phyloP scores from a whole-genome alignment of 2,329 filamentous ascomycete genomes.

The Knufia fluminis region DNA sequence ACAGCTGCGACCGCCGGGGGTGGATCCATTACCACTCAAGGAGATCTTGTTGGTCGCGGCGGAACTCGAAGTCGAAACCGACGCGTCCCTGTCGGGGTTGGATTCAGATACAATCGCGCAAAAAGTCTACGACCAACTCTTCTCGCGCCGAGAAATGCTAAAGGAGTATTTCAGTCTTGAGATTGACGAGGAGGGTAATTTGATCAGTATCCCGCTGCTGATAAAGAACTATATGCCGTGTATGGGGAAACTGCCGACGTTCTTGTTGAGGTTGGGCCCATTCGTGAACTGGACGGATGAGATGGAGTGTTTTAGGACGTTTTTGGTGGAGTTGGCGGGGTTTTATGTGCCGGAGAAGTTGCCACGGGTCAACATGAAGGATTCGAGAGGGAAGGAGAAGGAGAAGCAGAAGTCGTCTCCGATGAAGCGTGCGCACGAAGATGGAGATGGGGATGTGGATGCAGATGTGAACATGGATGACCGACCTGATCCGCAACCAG shows the following conservation, averaged over 20 bases:
- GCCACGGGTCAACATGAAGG: conserved; percentile 42
- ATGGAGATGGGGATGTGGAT: conserved; percentile 2
- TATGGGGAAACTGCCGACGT: conserved; percentile 76
- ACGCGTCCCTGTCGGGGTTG: conserved; percentile 29
- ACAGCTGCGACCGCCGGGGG: conserved; percentile 55
- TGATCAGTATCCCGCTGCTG: conserved; percentile 72
- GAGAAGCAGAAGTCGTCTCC: too few species aligned
- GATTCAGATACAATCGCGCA: conserved; percentile 51
- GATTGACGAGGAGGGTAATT: conserved; percentile 65
- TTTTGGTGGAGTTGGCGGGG: conserved; percentile 74
- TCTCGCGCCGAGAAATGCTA: conserved; percentile 75
- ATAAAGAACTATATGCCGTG: conserved; percentile 82
- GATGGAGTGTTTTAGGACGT: conserved; percentile 72
- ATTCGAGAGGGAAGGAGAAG: conserved; percentile 21
- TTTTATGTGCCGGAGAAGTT: conserved; percentile 88
- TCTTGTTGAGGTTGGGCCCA: conserved; percentile 79
- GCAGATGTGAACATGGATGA: conserved; percentile 9
- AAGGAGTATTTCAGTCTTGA: conserved; percentile 85
- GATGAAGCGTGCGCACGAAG: too few species aligned
- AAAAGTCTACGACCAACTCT: conserved; percentile 57
- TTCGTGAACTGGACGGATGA: conserved; percentile 81
- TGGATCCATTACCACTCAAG: conserved; percentile 53
- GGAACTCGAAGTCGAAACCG: conserved; percentile 54
- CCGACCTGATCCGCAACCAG: conserved; percentile 10
- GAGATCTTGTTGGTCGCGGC: conserved; percentile 66